Evolutionary conservation across 306 rosid genomes (phyloP).

Genomic region (Elaeagnus macrophylla): DNA sequence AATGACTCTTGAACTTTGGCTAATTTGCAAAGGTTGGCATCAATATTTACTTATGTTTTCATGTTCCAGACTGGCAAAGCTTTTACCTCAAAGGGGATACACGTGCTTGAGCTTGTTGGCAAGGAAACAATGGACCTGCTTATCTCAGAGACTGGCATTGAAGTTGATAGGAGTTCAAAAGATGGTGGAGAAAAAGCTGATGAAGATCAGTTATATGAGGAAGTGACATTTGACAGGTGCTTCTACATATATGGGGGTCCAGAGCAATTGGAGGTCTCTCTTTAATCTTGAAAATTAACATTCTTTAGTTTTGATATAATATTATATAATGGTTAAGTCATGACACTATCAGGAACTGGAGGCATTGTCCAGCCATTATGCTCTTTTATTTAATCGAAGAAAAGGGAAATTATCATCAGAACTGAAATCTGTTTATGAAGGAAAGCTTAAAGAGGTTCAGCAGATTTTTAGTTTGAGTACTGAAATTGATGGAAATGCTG

Average conservation of each 20-base stretch:
- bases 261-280: conserved; percentile 88
- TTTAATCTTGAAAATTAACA: conserved; percentile 15
- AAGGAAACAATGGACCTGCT: conserved; percentile 90
- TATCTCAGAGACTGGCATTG: conserved; percentile 87
- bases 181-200: conserved; percentile 35
- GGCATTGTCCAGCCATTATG: conserved; percentile 84
- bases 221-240: conserved; percentile 90
- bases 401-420: conserved; percentile 67
- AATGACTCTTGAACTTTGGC: conserved; percentile 5
- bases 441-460: conserved; percentile 80
- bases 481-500: conserved; percentile 54
- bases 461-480: conserved; percentile 63
- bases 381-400: conserved; percentile 73
- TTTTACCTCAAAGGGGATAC: conserved; percentile 92
- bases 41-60: conserved; percentile 24
- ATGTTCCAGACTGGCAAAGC: conserved; percentile 77
- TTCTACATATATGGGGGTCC: conserved; percentile 99
- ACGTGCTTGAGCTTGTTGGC: conserved; percentile 89
- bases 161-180: conserved; percentile 53
- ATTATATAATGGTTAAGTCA: conserved; percentile 11
- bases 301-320: conserved; percentile 6
- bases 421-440: conserved; percentile 65
- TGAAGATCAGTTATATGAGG: conserved; percentile 68
- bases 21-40: conserved; percentile 14
- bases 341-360: conserved; percentile 63